These are phyloP conservation scores for Xylaria scruposa DNA, from an alignment of 495 filamentous ascomycete species.

Conservation along the genomic window DNA sequence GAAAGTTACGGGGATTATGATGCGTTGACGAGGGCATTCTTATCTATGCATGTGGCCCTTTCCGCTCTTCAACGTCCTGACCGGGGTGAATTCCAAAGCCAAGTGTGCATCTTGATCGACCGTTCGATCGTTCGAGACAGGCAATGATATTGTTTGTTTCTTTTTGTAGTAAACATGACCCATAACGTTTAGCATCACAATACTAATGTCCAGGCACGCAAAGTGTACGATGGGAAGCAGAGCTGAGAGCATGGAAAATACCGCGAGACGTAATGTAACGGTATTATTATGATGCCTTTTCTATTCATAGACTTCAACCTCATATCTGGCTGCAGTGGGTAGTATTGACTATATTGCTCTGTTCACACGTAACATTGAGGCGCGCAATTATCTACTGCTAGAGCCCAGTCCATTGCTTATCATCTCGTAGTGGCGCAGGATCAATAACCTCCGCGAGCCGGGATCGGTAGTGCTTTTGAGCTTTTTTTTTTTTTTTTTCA, in stretches of 20 bases:
- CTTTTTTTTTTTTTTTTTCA: not conserved
- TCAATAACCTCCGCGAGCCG: constrained; percentile 24
- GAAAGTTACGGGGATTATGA: constrained; percentile 19
- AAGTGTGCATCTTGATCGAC: not conserved
- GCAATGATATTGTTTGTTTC: not conserved
- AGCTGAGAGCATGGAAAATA: constrained; percentile 19
- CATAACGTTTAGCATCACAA: not conserved
- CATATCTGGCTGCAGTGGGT: constrained; percentile 18
- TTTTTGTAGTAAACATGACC: not conserved
- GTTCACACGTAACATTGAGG: constrained; percentile 8
- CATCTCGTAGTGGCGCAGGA: constrained; percentile 20
- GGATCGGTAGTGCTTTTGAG: constrained; percentile 21
- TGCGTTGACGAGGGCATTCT: not conserved
- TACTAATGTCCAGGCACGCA: too few relatives aligned
- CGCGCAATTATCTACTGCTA: not conserved
- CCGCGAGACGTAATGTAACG: not conserved
- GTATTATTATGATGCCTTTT: constrained; percentile 7
- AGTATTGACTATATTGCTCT: constrained; percentile 18
- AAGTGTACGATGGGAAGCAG: not conserved
- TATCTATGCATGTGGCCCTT: not conserved
- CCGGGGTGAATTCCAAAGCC: not conserved
- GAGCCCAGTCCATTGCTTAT: constrained; percentile 2
- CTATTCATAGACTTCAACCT: constrained; percentile 24
- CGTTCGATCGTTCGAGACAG: not conserved
- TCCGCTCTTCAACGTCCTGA: not conserved